Base-by-base conservation (phyloP, 2,329 filamentous ascomycete species). In the Ceratocystis colombiana region DNA sequence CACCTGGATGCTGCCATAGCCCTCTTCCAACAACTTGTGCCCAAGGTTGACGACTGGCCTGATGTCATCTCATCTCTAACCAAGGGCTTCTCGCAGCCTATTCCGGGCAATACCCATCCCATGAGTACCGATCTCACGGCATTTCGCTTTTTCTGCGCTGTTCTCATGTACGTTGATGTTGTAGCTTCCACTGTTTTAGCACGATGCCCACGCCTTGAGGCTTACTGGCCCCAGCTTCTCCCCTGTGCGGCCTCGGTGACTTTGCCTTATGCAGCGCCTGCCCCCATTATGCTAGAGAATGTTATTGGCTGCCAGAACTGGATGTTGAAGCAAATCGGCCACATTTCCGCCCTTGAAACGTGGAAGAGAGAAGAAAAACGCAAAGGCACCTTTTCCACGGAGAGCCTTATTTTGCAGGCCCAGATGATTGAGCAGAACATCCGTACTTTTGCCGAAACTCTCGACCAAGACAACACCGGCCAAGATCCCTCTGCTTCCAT, bases 291-390 rank as follows among this genome's bases (percentile, higher is more conserved):
- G 63, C 75, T 85, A 65, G 78, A 80, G 62, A 77, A 80, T 41
- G 79, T 83, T 62, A 73, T 82, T 50, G 84, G 84, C 1, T 77
- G 82, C 68, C 75, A 82, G 57, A 86, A 85, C 71, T 83, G 82
- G 81, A 78, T 79, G 0, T 70, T 86, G 59, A 73, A 81, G 59
- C 74, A 78, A n/a, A 77, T 87, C 55, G 79, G 79, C 12, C 78
- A 83, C 22, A 79, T 84, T 61, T 76, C 82, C 15, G 72, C 76
- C 0, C 75, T 87, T 5, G 78, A 82, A 64, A 76, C 78, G 1
- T 84, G 80, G 79, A 86, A 85, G 73, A 78, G 79, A 69, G 73
- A 77, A 25, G 76, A 77, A 68, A 77, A 75, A 61, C 71, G 72
- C 61, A 70, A 72, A 3, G 79, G 79, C 3, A 76, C 75, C 0